A percentile compares a stretch with the other conserved stretches of the same genome.
Evolutionary conservation across 371 early-diverging fungal genomes (phyloP).

Genomic region (Mortierella polycephala): DNA sequence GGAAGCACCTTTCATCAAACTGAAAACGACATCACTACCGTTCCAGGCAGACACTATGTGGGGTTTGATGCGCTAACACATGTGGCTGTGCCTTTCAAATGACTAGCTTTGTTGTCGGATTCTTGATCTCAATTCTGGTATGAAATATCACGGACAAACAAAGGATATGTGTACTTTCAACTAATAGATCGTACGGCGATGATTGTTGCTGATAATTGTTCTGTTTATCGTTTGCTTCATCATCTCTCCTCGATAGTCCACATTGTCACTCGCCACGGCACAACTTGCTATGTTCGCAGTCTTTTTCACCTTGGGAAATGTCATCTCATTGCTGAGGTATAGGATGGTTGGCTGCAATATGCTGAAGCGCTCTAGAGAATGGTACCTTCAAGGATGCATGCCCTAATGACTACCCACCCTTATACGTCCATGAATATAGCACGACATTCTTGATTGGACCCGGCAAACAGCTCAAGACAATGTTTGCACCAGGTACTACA

Average conservation of each 20-base stretch:
- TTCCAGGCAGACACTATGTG: too few species aligned
- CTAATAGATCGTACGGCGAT: not conserved
- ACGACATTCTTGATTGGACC: constrained; percentile 92
- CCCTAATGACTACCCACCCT: not conserved
- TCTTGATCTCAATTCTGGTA: constrained; percentile 81
- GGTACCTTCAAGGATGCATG: not conserved
- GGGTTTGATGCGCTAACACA: not conserved
- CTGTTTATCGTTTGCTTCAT: not conserved
- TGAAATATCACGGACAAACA: constrained; percentile 8
- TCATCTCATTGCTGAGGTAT: constrained; percentile 84
- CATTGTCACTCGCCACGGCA: constrained; percentile 68
- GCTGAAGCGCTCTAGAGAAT: too few species aligned
- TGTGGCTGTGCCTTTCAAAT: not conserved
- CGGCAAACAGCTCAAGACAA: constrained; percentile 84
- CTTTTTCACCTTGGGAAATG: constrained; percentile 90
- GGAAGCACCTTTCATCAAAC: too few species aligned
- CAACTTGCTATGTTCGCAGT: constrained; percentile 83
- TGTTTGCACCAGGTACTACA: constrained; percentile 76
- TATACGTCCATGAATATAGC: constrained; percentile 44
- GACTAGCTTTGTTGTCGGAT: constrained; percentile 75
- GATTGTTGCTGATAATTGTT: not conserved
- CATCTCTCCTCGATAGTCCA: constrained; percentile 60
- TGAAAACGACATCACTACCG: too few species aligned
- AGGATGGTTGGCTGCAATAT: not conserved
- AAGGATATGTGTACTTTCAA: not conserved